Base-by-base conservation (phyloP, 768 basidiomycete species). In the Grammothele lineata region DNA sequence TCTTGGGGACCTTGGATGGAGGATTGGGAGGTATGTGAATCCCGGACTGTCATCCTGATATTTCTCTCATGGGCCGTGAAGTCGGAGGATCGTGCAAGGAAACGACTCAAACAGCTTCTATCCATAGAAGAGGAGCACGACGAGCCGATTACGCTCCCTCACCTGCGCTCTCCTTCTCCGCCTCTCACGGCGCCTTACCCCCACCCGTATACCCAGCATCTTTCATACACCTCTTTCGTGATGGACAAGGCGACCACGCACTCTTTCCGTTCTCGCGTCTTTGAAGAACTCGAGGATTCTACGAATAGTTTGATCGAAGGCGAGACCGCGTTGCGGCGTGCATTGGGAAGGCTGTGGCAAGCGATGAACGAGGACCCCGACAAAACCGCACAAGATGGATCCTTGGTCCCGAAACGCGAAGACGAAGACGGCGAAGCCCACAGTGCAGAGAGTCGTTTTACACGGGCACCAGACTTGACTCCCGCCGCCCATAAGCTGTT, bases 221-320 rank as follows among this genome's bases (percentile, higher is more conserved):
- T 82, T 49, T 84, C 76, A 51, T 92, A 87, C 65, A 77, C 88
- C 17, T 87, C 89, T 0, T 88, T 90, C 56, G 88, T 93, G 12
- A 76, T 92, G 75, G 90, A 92, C 62, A 87, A 84, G 53, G 77
- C 87, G 7, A 80, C 88, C 14, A 88, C 86, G 15, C 85, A 88
- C 62, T 81, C 90, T 4, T 93, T 90, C 66, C 85, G 89, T 36
- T 86, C 89, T 26, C 74, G 71, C 46, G 67, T 92, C 39, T 67
- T 92, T 19, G 83, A 88, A 53, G 88, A 91, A 57, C 73, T 93
- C 12, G 87, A 91, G 54, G 71, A 85, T 41, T 83, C 89, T 12
- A 90, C 89, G 9, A 90, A 88, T 60, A 81, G 80, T 36, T 77
- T 93, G 37, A 86, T 92, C 38, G 87, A 92, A 67, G 88, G 87